These are phyloP conservation scores for Acrocalymma vagum DNA, from an alignment of 2,329 filamentous ascomycete species.

Conservation along the genomic window DNA sequence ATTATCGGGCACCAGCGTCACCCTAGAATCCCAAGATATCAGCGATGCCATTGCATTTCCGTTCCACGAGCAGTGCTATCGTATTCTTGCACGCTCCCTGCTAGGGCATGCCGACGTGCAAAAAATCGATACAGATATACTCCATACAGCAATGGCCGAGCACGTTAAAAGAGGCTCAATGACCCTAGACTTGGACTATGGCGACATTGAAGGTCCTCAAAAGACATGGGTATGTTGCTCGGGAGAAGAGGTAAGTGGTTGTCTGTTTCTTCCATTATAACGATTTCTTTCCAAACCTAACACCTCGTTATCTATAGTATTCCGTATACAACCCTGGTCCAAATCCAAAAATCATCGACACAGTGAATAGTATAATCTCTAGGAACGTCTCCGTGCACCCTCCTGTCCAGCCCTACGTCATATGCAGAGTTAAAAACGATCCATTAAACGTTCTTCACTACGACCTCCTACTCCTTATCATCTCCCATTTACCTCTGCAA, in stretches of 20 bases:
- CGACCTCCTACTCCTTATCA: constrained; percentile 17
- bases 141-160: constrained; percentile 16
- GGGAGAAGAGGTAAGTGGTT: constrained; percentile 25
- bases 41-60: constrained; percentile 22
- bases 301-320: too few species aligned
- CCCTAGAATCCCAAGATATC: too few species aligned
- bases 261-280: background rate
- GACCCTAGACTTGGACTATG: constrained; percentile 23
- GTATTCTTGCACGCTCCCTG: constrained; percentile 20
- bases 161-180: background rate
- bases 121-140: constrained; percentile 19
- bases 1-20: too few species aligned
- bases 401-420: background rate
- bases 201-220: constrained; percentile 1
- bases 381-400: constrained; percentile 7
- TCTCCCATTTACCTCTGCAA: constrained; percentile 11
- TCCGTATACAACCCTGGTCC: constrained; percentile 13
- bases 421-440: constrained; percentile 17
- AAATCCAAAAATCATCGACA: constrained; percentile 5
- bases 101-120: constrained; percentile 5
- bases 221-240: constrained; percentile 20
- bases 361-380: constrained; percentile 14
- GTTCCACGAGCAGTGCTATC: constrained; percentile 28
- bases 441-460: constrained; percentile 19
- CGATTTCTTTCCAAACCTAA: background rate